Conservation (phyloP, 2,329 filamentous ascomycete species). For the Acrodontium crateriforme region DNA sequence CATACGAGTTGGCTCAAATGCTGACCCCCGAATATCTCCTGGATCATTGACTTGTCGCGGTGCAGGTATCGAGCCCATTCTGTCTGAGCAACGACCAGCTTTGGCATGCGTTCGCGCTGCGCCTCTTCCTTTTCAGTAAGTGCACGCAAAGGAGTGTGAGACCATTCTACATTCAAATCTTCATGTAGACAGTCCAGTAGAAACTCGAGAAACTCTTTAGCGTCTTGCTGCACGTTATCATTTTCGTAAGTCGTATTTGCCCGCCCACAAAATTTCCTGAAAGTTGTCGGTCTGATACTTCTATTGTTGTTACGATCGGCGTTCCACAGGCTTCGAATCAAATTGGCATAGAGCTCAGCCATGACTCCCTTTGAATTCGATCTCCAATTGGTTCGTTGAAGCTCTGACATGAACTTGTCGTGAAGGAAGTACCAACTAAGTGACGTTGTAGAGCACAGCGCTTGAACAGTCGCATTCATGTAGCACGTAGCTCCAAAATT, state of each 20-base stretch:
- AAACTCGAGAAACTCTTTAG: constrained; percentile 74
- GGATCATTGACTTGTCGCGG: constrained; percentile 61
- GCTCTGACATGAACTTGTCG: constrained; percentile 46
- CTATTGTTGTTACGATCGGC: constrained; percentile 35
- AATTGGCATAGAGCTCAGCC: constrained; percentile 47
- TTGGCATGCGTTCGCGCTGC: constrained; percentile 45
- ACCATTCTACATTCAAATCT: constrained; percentile 63
- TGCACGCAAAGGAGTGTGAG: constrained; percentile 41
- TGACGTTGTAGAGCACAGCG: constrained; percentile 56
- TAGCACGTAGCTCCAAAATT: constrained; percentile 82
- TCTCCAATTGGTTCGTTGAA: constrained; percentile 49
- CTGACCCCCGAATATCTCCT: constrained; percentile 64
- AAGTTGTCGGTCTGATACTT: constrained; percentile 34
- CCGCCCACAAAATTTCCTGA: constrained; percentile 48
- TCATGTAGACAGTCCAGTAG: constrained; percentile 69
- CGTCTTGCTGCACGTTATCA: constrained; percentile 63
- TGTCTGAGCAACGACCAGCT: constrained; percentile 51
- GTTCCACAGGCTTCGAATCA: constrained; percentile 50
- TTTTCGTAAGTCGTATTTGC: constrained; percentile 46
- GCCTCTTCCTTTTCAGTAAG: constrained; percentile 48
- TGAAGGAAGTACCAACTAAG: constrained; percentile 50
- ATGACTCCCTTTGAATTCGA: constrained; percentile 47
- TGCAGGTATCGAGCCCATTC: constrained; percentile 63
- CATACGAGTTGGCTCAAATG: constrained; percentile 49
- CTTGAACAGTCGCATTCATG: constrained; percentile 82